phyloP scores from a whole-genome alignment of 1,139 yeast genomes.

The Candida tunisiensis region DNA sequence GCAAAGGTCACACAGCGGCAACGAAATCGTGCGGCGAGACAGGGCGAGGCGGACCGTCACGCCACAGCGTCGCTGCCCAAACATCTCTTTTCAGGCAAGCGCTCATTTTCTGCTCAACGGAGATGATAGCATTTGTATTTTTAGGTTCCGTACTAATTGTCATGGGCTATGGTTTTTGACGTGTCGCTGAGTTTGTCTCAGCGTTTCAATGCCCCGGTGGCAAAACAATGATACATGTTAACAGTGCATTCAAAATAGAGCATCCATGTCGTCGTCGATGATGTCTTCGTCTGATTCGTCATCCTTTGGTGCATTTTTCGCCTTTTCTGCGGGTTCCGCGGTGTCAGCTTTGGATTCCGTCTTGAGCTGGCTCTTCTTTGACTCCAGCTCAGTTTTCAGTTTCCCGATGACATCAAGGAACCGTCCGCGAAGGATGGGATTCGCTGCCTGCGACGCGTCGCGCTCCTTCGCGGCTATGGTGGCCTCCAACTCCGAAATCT shows the following conservation, averaged over 20 bases:
- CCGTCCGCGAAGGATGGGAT: slow-evolving; percentile 78
- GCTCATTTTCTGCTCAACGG: too few species aligned
- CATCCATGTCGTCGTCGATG: slow-evolving; percentile 29
- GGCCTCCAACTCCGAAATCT: slow-evolving; percentile 63
- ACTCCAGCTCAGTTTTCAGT: slow-evolving; percentile 67
- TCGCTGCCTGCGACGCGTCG: slow-evolving; percentile 51
- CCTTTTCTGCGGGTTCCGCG: slow-evolving; percentile 10
- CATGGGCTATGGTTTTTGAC: slow-evolving; percentile 4
- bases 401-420: slow-evolving; percentile 69
- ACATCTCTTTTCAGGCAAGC: slow-evolving; percentile 88
- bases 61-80: slow-evolving; percentile 73
- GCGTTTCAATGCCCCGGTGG: slow-evolving; percentile 6
- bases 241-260: too few species aligned
- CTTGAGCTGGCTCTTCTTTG: slow-evolving; percentile 56
- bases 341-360: slow-evolving; percentile 8
- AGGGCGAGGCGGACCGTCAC: slow-evolving; percentile 94
- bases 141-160: too few species aligned
- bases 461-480: slow-evolving; percentile 64
- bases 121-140: too few species aligned
- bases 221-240: too few species aligned
- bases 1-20: slow-evolving; percentile 84
- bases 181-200: slow-evolving; percentile 4
- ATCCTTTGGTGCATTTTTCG: slow-evolving; percentile 12
- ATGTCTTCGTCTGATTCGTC: slow-evolving; percentile 23
- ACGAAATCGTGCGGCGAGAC: slow-evolving; percentile 82